phyloP scores from a whole-genome alignment of 345 rosid species.

The Aethionema arabicum region DNA sequence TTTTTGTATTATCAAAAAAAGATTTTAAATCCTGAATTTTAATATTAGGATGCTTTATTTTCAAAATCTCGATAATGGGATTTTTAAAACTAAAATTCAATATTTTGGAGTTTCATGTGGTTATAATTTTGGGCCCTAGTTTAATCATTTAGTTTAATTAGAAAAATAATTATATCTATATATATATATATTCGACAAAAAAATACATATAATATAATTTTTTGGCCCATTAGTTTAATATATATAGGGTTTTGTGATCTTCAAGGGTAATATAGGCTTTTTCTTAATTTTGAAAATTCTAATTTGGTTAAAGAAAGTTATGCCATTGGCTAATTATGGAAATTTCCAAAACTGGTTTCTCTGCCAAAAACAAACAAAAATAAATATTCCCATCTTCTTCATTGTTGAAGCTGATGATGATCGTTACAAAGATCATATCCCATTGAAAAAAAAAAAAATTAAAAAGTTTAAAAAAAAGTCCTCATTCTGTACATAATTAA shows the following conservation, averaged over 20 bases:
- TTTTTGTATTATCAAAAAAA: too few species aligned
- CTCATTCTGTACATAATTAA: neutral
- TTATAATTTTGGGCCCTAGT: too few species aligned
- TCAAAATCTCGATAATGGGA: too few species aligned
- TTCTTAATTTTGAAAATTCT: slow-evolving; percentile 7
- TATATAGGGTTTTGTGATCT: neutral
- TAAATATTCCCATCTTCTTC: slow-evolving; percentile 12
- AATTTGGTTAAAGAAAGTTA: slow-evolving; percentile 21
- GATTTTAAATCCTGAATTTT: too few species aligned
- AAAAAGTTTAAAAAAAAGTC: neutral
- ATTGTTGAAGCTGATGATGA: slow-evolving; percentile 15
- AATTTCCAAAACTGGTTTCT: slow-evolving; percentile 1
- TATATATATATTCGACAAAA: too few species aligned
- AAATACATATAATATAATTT: too few species aligned
- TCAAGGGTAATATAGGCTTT: neutral
- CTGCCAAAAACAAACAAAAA: neutral
- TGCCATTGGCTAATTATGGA: slow-evolving; percentile 24
- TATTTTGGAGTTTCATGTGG: too few species aligned
- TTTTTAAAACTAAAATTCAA: too few species aligned
- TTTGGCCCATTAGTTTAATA: too few species aligned
- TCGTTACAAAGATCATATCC: slow-evolving; percentile 19
- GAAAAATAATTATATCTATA: too few species aligned
- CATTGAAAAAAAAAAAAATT: slow-evolving; percentile 13
- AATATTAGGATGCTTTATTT: too few species aligned
- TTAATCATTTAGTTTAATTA: too few species aligned